A percentile compares a stretch with the other conserved stretches of the same genome.
Evolutionary conservation across 768 basidiomycete species (phyloP).

Genomic region (Podaxis sp.): DNA sequence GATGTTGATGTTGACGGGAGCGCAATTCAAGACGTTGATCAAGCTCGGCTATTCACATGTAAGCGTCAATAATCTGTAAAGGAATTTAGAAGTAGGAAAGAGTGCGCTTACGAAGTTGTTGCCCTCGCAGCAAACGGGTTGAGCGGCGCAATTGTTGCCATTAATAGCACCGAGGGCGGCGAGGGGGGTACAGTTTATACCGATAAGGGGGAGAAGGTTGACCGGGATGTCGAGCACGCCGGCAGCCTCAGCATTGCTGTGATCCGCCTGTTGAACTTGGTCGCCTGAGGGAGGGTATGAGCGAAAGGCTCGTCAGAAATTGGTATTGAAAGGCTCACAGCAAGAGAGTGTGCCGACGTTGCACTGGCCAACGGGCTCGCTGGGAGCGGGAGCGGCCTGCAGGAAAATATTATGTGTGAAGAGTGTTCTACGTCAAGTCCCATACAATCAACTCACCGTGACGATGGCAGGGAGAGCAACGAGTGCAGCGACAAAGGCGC

Average conservation of each 20-base stretch:
- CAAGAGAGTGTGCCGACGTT: slow-evolving; percentile 8
- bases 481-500: slow-evolving; percentile 15
- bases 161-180: neutral
- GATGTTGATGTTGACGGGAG: slow-evolving; percentile 9
- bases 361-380: neutral
- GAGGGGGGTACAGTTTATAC: slow-evolving; percentile 10
- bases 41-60: neutral
- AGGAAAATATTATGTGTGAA: neutral
- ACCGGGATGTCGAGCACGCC: neutral
- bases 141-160: slow-evolving; percentile 10
- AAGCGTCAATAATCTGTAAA: neutral
- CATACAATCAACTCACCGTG: slow-evolving; percentile 3
- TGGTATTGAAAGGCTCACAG: neutral
- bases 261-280: neutral
- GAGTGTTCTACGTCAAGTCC: neutral
- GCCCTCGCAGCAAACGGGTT: slow-evolving; percentile 12
- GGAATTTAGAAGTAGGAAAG: too few relatives aligned
- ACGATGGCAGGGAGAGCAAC: slow-evolving; percentile 8
- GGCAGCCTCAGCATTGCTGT: neutral
- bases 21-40: slow-evolving; percentile 7
- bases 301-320: neutral
- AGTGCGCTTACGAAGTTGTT: slow-evolving; percentile 13
- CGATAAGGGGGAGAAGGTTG: neutral
- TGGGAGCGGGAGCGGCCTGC: slow-evolving; percentile 2
- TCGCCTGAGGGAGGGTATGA: neutral